Evolutionary conservation across 805 yeast species (phyloP).

Genomic region (Isabelozyma rhagii): DNA sequence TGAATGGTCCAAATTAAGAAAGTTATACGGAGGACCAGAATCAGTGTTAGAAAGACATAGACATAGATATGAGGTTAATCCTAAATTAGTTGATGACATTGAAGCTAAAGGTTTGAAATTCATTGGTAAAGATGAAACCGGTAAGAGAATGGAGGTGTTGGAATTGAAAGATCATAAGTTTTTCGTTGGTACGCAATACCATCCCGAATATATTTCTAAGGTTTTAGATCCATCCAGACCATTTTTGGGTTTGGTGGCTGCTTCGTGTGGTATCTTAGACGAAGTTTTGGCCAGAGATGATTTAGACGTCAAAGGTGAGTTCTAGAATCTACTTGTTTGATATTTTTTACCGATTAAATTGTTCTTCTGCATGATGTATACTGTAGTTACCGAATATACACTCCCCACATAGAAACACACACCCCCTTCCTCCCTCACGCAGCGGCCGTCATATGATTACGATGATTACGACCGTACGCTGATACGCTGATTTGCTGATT

Average conservation of each 20-base stretch:
- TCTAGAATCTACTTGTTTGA: slow-evolving; percentile 14
- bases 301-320: slow-evolving; percentile 43
- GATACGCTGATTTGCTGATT: too few species aligned
- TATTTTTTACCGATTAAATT: not conserved
- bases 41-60: slow-evolving; percentile 91
- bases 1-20: slow-evolving; percentile 67
- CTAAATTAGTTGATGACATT: slow-evolving; percentile 64
- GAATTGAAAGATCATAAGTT: slow-evolving; percentile 87
- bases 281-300: slow-evolving; percentile 50
- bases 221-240: slow-evolving; percentile 97
- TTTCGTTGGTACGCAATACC: slow-evolving; percentile 95
- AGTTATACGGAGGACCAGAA: slow-evolving; percentile 69
- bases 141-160: slow-evolving; percentile 89
- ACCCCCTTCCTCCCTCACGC: too few species aligned
- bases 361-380: not conserved
- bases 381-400: too few species aligned
- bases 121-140: slow-evolving; percentile 90
- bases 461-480: too few species aligned
- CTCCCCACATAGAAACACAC: too few species aligned
- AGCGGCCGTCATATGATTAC: too few species aligned
- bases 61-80: slow-evolving; percentile 97
- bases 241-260: slow-evolving; percentile 93
- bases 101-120: slow-evolving; percentile 80
- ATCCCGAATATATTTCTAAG: slow-evolving; percentile 95
- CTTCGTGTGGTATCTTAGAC: slow-evolving; percentile 80